Evolutionary conservation across 169 alveolate genomes (phyloP), one percentile per base, ranked within the genome.

Genomic region (Cryptosporidium ubiquitum): DNA sequence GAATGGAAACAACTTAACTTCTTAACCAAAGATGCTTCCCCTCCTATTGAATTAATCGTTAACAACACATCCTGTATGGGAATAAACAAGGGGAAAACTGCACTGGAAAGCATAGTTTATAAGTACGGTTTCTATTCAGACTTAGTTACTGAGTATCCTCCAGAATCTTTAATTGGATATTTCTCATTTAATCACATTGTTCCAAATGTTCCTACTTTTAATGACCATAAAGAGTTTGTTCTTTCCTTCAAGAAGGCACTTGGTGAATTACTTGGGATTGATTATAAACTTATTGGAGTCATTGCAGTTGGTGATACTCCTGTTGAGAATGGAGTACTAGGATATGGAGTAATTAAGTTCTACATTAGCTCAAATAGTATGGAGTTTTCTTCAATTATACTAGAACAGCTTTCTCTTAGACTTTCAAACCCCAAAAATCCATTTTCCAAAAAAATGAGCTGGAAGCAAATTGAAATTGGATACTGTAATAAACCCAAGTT

Each of bases 301-400:
- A 79, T 79, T 64, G 89, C 89, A 10, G 89, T 79, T 40, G 89
- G 79, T 10, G 89, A 79, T 29, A 79, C 89, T 23, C 89, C 89
- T 14, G n/a, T 64, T 20, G 68, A 44, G n/a, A 40, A 79, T 47
- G 75, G 49, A 23, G 35, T 12, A 18, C 42, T 61, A 5, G 89
- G 89, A 7, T 79, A 61, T 33, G 89, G 89, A 1, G 89, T 79
- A n/a, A 20, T 79, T 3, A 79, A 64, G 23, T 79, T 79, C 66
- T 79, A 61, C 68, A 61, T 79, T 42, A 37, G 23, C 16, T 79
- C 89, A 7, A 42, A 40, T 66, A 35, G 37, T n/a, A 16, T 64
- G n/a, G 75, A 58, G 3, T 29, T 40, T 18, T 61, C 89, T 0
- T 20, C 79, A 29, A 26, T 16, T 35, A 20, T 79, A 35, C 51